phyloP scores from a whole-genome alignment of 2,329 filamentous ascomycete species.

The Dothideomycetidae sp. region DNA sequence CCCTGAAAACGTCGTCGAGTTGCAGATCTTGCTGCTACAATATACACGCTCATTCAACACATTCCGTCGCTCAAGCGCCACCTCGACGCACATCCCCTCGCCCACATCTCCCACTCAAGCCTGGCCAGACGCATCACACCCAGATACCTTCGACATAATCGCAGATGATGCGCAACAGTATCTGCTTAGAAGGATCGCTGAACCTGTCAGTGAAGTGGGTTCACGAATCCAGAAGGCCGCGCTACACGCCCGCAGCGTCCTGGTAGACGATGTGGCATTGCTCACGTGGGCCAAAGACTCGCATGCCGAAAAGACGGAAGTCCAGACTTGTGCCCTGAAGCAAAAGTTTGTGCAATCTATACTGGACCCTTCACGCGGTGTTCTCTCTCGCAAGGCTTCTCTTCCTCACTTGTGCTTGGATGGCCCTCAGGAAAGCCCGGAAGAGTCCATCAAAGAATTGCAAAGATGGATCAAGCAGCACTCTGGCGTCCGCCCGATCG shows the following conservation, averaged over 20 bases:
- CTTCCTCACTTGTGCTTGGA: conserved; percentile 15
- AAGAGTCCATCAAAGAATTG: conserved; percentile 18
- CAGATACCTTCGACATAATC: conserved; percentile 10
- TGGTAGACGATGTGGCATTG: conserved; percentile 18
- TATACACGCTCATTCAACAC: conserved; percentile 29
- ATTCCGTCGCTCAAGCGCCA: conserved; percentile 1
- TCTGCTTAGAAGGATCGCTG: conserved; percentile 9
- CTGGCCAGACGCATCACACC: background rate
- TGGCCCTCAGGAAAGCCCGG: conserved; percentile 13
- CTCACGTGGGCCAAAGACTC: conserved; percentile 14
- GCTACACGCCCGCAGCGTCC: conserved; percentile 18
- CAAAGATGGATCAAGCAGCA: conserved; percentile 33
- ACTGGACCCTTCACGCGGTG: conserved; percentile 21
- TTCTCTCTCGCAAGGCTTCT: conserved; percentile 13
- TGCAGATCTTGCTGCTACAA: conserved; percentile 38
- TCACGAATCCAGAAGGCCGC: conserved; percentile 17
- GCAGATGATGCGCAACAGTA: conserved; percentile 12
- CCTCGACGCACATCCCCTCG: background rate
- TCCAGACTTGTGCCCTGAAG: conserved; percentile 22
- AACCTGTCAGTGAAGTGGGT: conserved; percentile 25
- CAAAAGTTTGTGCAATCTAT: conserved; percentile 29
- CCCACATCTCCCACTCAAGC: conserved; percentile 4
- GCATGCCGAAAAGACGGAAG: conserved; percentile 15
- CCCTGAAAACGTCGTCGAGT: conserved; percentile 38
- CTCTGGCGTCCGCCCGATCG: conserved; percentile 32